A percentile compares a stretch with the other conserved stretches of the same genome.
These are phyloP conservation scores for Trichosanthes cucumerina DNA, from an alignment of 306 rosid genomes.

Conservation along the genomic window DNA sequence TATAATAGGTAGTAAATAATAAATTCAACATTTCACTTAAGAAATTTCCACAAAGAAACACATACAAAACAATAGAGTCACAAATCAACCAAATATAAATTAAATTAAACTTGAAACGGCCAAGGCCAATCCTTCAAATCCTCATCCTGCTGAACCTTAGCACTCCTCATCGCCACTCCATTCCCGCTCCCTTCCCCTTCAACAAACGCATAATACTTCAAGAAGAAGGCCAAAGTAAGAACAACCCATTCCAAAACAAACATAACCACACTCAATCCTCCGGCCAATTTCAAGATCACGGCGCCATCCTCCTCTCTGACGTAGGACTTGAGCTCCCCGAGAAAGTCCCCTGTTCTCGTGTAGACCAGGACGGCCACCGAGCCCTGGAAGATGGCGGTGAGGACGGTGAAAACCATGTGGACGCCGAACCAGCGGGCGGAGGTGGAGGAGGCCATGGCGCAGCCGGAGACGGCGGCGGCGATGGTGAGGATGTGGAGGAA, in stretches of 20 bases:
- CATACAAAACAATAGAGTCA: background rate
- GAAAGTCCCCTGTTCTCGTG: constrained; percentile 55
- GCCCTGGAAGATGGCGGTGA: constrained; percentile 71
- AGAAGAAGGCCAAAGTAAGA: constrained; percentile 57
- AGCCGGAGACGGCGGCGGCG: constrained; percentile 59
- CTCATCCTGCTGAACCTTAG: background rate
- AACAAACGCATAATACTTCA: constrained; percentile 61
- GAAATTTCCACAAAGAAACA: too few species aligned
- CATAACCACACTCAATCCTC: constrained; percentile 59
- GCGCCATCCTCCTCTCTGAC: constrained; percentile 80
- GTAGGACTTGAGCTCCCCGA: constrained; percentile 48
- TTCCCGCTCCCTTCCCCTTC: constrained; percentile 20
- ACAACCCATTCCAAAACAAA: constrained; percentile 85
- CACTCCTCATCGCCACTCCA: constrained; percentile 5
- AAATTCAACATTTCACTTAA: too few species aligned
- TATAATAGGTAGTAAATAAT: too few species aligned
- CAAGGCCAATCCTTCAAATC: constrained; percentile 10
- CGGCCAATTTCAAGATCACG: constrained; percentile 64
- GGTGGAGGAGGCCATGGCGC: constrained; percentile 46
- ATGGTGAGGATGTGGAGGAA: constrained; percentile 73
- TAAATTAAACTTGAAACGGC: constrained; percentile 3
- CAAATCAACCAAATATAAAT: too few species aligned
- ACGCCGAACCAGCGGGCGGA: constrained; percentile 54
- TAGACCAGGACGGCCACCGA: constrained; percentile 59
- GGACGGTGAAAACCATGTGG: constrained; percentile 75